phyloP scores from a whole-genome alignment of 768 basidiomycete species.

The Lactarius quietus region DNA sequence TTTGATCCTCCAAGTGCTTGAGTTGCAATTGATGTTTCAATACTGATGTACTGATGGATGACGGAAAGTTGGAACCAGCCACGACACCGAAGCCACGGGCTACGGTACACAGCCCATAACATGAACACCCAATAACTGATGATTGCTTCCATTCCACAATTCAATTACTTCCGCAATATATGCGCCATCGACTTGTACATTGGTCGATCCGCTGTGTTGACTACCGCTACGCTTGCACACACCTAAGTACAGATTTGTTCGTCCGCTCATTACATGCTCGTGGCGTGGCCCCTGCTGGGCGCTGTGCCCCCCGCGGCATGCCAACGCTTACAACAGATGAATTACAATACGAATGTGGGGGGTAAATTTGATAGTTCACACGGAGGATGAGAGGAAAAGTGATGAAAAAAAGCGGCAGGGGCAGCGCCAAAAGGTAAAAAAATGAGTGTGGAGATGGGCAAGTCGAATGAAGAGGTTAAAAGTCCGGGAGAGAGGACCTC shows the following conservation, averaged over 20 bases:
- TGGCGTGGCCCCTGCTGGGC: constrained; percentile 11
- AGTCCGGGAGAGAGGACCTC: not conserved
- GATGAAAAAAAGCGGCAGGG: not conserved
- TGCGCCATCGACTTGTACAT: not conserved
- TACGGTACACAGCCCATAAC: not conserved
- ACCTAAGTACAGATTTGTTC: constrained; percentile 16
- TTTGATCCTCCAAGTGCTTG: not conserved
- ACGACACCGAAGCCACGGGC: not conserved
- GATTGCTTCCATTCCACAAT: not conserved
- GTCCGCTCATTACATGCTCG: constrained; percentile 22
- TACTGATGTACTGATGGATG: not conserved
- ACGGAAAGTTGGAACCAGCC: not conserved
- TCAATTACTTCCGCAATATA: not conserved
- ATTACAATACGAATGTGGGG: constrained; percentile 23
- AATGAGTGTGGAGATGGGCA: not conserved
- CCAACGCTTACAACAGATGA: constrained; percentile 22
- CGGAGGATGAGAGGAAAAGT: not conserved
- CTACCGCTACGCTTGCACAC: constrained; percentile 19
- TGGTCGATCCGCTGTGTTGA: not conserved
- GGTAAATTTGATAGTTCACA: constrained; percentile 18
- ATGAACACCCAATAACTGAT: not conserved
- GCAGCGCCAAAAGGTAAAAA: not conserved
- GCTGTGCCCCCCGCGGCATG: constrained; percentile 7
- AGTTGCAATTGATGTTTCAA: too few relatives aligned
- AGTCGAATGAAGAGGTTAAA: not conserved